Evolutionary conservation across 768 basidiomycete genomes (phyloP), one percentile per base, ranked within the genome.

Genomic region (Amanita subjunquillea): DNA sequence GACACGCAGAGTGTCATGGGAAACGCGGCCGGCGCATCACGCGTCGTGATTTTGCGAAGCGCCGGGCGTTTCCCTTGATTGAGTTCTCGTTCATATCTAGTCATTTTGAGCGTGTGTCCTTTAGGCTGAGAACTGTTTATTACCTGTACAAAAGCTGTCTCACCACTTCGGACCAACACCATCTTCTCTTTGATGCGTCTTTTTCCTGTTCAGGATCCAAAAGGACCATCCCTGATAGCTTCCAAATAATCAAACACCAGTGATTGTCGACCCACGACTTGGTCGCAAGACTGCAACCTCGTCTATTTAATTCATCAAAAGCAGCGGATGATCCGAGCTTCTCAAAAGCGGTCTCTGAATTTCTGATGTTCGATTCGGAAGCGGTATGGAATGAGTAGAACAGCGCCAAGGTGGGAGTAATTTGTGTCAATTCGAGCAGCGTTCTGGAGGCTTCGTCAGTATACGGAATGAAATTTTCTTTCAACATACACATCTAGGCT

Each of bases 181-280:
- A 99, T 20, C 82, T 70, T 56, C 72, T 79, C 51, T 60, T 65
- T 17, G 58, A 57, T 46, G 73, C 69, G 43, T 76, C 67, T 12
- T 55, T 61, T 60, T 82, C 82, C 38, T 72, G 69, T 23, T 74
- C 64, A 3, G 93, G 92, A 54, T 89, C 82, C 1, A 92, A 72
- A 34, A 76, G 72, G 1, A 83, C 85, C 77, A 91, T 81, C 10
- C 89, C 87, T 3, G 92, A 91, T 20, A 96, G 68, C 68, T 99
- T 99, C 96, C 96, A 99, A 3, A 99, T 74, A 29, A 98, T 80
- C 42, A 93, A 68, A 8, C 70, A 65, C 89, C 92, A 99, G 59
- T 96, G 93, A 60, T 97, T 97, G 48, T 87, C 79, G 1, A 96
- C 83, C 96, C 96, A 99, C 22, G 72, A 66, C 56, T 80, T 71